Percentiles rank a stretch among this genome's conserved stretches.
Evolutionary conservation across 108 stramenopile genomes (phyloP).

Genomic region (Skeletonema grethae): DNA sequence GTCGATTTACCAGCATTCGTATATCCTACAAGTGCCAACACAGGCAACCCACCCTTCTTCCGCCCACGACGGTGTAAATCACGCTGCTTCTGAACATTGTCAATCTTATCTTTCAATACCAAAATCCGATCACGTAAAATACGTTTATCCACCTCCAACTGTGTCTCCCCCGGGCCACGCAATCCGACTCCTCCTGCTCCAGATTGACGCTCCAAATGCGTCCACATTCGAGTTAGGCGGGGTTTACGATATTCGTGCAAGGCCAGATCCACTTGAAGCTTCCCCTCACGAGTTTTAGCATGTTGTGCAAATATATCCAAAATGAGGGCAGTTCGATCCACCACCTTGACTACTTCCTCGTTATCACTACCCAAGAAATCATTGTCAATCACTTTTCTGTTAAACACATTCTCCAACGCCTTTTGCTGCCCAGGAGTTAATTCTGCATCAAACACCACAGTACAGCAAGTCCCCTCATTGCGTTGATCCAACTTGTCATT

Average conservation of each 20-base stretch:
- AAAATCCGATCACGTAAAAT: conserved; percentile 90
- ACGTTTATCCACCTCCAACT: conserved; percentile 95
- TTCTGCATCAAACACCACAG: conserved; percentile 85
- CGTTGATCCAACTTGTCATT: conserved; percentile 24
- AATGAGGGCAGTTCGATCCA: conserved; percentile 97
- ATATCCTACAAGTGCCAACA: conserved; percentile 92
- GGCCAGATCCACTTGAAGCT: conserved; percentile 94
- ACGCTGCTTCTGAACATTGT: conserved; percentile 89
- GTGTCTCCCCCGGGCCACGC: conserved; percentile 93
- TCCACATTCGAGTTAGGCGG: conserved; percentile 95
- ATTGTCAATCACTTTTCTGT: conserved; percentile 74
- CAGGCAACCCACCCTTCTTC: conserved; percentile 77
- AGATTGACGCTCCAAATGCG: conserved; percentile 92
- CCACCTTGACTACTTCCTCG: conserved; percentile 69
- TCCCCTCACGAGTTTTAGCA: conserved; percentile 93
- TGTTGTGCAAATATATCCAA: conserved; percentile 97
- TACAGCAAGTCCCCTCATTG: conserved; percentile 48
- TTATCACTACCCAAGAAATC: conserved; percentile 64
- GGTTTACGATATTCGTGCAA: conserved; percentile 94
- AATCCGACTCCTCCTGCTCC: conserved; percentile 92
- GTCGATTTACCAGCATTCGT: conserved; percentile 97
- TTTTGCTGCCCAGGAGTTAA: conserved; percentile 94
- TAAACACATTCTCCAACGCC: conserved; percentile 79
- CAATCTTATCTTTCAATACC: conserved; percentile 89
- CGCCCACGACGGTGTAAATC: conserved; percentile 79